Evolutionary conservation across 768 basidiomycete genomes (phyloP).

Genomic region (Coprinopsis marcescibilis): DNA sequence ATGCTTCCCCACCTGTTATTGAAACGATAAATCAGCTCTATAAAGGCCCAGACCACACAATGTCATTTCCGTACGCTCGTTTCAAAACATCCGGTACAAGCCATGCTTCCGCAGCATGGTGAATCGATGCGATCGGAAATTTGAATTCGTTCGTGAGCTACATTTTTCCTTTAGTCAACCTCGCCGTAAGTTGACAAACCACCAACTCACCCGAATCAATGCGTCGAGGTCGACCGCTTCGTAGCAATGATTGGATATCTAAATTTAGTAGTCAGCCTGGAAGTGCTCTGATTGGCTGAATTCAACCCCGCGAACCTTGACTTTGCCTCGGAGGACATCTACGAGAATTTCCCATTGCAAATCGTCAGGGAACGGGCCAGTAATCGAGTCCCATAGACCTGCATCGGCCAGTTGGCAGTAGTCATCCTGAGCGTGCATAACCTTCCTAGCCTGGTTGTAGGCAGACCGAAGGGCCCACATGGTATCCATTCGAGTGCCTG

Average conservation of each 20-base stretch:
- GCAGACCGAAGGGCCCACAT: constrained; percentile 78
- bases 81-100: constrained; percentile 82
- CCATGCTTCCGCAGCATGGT: constrained; percentile 87
- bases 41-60: constrained; percentile 7
- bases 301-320: constrained; percentile 48
- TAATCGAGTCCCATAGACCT: constrained; percentile 35
- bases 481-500: constrained; percentile 69
- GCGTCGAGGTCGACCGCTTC: constrained; percentile 70
- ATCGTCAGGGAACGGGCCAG: constrained; percentile 58
- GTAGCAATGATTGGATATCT: constrained; percentile 66
- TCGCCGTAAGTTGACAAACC: not conserved
- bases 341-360: constrained; percentile 72
- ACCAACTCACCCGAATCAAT: constrained; percentile 51
- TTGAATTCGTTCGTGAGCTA: constrained; percentile 88
- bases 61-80: constrained; percentile 43
- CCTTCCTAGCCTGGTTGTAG: constrained; percentile 65
- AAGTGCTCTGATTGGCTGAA: not conserved
- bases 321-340: constrained; percentile 79
- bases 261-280: constrained; percentile 4
- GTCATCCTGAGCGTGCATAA: constrained; percentile 64
- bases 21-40: constrained; percentile 11
- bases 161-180: not conserved
- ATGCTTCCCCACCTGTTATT: constrained; percentile 39
- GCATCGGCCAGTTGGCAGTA: constrained; percentile 62
- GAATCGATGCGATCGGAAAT: constrained; percentile 76